A percentile compares a stretch with the other conserved stretches of the same genome.
These are phyloP conservation scores for Paecilomyces fulvus DNA, from an alignment of 2,329 filamentous ascomycete species.

Conservation along the genomic window DNA sequence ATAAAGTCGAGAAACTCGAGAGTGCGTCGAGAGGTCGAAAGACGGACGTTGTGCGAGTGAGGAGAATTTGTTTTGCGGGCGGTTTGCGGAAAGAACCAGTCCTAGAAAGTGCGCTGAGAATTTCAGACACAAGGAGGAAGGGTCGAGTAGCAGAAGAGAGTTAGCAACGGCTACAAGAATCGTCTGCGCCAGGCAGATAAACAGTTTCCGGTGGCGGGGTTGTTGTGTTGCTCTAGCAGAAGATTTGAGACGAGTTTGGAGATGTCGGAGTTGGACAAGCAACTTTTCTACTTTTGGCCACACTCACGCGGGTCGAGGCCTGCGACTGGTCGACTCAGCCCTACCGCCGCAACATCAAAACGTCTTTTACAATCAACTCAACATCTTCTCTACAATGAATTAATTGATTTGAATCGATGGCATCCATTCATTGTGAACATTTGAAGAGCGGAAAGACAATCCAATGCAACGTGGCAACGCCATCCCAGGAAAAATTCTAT, in stretches of 20 bases:
- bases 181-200: constrained; percentile 34
- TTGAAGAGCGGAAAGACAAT: background rate
- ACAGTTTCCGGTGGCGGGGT: constrained; percentile 9
- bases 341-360: background rate
- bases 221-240: constrained; percentile 9
- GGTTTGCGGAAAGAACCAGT: constrained; percentile 20
- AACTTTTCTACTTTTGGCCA: constrained; percentile 18
- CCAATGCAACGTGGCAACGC: background rate
- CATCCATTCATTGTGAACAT: background rate
- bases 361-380: background rate
- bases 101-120: constrained; percentile 3
- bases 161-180: constrained; percentile 1
- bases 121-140: constrained; percentile 7
- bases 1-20: constrained; percentile 2
- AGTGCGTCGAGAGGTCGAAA: constrained; percentile 3
- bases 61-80: constrained; percentile 15
- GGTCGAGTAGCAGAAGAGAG: background rate
- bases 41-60: constrained; percentile 7
- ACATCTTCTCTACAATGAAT: background rate
- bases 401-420: background rate
- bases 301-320: constrained; percentile 1
- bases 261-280: constrained; percentile 13
- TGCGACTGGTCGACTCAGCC: background rate
- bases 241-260: constrained; percentile 22
- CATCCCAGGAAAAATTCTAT: background rate